Evolutionary conservation across 306 rosid genomes (phyloP), one percentile per base, ranked within the genome.

Genomic region (Canavalia ensiformis): DNA sequence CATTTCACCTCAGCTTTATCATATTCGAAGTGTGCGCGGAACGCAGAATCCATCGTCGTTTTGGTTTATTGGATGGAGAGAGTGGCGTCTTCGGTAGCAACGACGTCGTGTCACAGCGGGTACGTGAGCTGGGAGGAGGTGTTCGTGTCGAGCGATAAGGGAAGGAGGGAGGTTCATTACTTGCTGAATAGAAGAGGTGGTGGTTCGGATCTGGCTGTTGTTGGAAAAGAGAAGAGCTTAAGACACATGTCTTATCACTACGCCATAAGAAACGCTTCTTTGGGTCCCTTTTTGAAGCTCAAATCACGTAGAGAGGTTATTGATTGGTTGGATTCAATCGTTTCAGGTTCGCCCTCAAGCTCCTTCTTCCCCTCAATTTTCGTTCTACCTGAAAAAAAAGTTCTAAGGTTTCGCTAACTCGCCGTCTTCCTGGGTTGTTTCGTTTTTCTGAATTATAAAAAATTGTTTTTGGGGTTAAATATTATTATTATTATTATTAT

Each of bases 51-150:
- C 8, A 6, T 57, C 33, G 59, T 47, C 55, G 77, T 75, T 67
- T 49, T 0, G 25, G 64, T 25, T 54, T 47, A 54, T 54, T 50
- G n/a, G 33, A 85, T 91, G 93, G 92, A 88, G 84, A 81, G 84
- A 13, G 59, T 88, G 78, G 86, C 80, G 62, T 68, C 80, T 37
- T 33, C 67, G 70, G 30, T 51, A 18, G 66, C 50, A 51, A 52
- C 86, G 63, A 68, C 90, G 81, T 59, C 90, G 82, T 44, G 52
- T 63, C 37, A 68, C n/a, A 33, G 28, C 10, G 82, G 70, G 44
- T 94, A 86, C 46, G 83, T 85, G 74, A 86, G 90, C 65, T 95
- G 97, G 97, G 88, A 90, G 39, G 97, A 93, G 89, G 90, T 76
- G 10, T 87, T 82, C 1, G 89, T 88, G 3, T 87, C 92, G 0